A percentile compares a stretch with the other conserved stretches of the same genome.
Conservation (phyloP, 116 monocot species). For the Cymodocea nodosa region DNA sequence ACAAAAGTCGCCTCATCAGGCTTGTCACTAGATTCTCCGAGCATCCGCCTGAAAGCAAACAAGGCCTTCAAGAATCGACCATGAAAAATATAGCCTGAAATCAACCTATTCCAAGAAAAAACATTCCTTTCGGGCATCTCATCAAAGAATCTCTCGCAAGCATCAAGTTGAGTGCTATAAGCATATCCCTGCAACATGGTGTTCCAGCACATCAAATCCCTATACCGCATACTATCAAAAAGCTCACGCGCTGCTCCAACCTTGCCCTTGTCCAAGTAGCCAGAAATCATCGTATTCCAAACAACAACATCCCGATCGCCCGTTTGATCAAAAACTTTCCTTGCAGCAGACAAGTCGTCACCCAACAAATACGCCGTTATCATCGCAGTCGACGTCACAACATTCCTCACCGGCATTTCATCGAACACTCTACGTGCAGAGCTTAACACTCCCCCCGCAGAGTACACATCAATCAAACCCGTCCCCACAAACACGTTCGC, state of each 20-base stretch:
- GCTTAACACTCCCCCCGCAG: slow-evolving; percentile 2
- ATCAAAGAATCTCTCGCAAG: slow-evolving; percentile 28
- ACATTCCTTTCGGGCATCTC: slow-evolving; percentile 47
- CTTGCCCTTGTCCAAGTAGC: slow-evolving; percentile 25
- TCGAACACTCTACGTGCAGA: slow-evolving; percentile 36
- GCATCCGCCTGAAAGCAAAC: slow-evolving; percentile 22
- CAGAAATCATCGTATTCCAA: slow-evolving; percentile 43
- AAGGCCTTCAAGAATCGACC: slow-evolving; percentile 17
- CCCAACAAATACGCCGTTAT: slow-evolving; percentile 21
- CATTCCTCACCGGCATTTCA: slow-evolving; percentile 32
- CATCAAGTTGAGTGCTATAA: slow-evolving; percentile 13
- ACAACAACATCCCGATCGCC: slow-evolving; percentile 30
- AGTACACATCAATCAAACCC: slow-evolving; percentile 35
- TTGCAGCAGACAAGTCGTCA: slow-evolving; percentile 23
- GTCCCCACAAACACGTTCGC: slow-evolving; percentile 32
- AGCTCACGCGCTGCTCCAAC: slow-evolving; percentile 21
- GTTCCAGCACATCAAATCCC: slow-evolving; percentile 49
- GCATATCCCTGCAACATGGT: slow-evolving; percentile 42
- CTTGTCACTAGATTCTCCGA: slow-evolving; percentile 7
- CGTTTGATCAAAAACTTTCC: slow-evolving; percentile 24
- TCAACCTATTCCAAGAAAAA: slow-evolving; percentile 58
- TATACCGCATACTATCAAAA: slow-evolving; percentile 29
- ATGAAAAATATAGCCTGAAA: slow-evolving; percentile 26
- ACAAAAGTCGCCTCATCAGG: slow-evolving; percentile 55
- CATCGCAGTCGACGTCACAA: slow-evolving; percentile 37